Evolutionary conservation across 176 grass and related monocot species (phyloP).

Genomic region (Tillandsia fasciculata): DNA sequence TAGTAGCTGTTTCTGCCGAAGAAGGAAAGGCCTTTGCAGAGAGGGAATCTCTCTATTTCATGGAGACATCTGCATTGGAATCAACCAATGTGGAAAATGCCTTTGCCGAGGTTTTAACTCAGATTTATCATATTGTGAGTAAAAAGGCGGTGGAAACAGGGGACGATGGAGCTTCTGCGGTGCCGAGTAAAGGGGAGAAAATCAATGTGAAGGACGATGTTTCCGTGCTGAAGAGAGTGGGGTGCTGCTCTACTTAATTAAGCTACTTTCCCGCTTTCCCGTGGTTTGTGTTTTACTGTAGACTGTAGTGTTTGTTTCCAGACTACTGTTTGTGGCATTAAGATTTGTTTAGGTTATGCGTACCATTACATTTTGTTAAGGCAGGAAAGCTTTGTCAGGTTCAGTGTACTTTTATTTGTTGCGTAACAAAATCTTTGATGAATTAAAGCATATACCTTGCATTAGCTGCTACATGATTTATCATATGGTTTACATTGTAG

Average conservation of each 20-base stretch:
- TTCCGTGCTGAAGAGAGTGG: constrained; percentile 55
- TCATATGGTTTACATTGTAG: too few relatives aligned
- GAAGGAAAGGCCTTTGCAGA: constrained; percentile 64
- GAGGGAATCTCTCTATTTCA: constrained; percentile 78
- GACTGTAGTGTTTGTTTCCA: constrained; percentile 16
- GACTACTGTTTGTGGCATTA: constrained; percentile 21
- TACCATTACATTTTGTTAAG: constrained; percentile 5
- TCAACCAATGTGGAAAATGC: constrained; percentile 79
- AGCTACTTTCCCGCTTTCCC: not conserved
- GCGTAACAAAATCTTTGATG: too few relatives aligned
- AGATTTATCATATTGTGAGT: constrained; percentile 78
- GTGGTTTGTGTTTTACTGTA: constrained; percentile 11
- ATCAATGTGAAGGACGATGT: constrained; percentile 80
- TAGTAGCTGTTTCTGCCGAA: constrained; percentile 63
- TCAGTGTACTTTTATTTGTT: not conserved
- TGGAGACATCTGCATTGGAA: constrained; percentile 84
- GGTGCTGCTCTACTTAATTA: constrained; percentile 63
- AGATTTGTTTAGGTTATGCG: not conserved
- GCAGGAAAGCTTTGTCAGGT: constrained; percentile 27
- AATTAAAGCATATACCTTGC: too few relatives aligned
- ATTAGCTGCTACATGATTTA: too few relatives aligned
- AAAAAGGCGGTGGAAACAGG: constrained; percentile 58
- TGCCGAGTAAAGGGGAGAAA: constrained; percentile 67
- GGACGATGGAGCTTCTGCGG: constrained; percentile 42
- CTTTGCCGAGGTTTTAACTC: constrained; percentile 66